Evolutionary conservation across 2,329 filamentous ascomycete genomes (phyloP), one percentile per base, ranked within the genome.

Genomic region (Epichloe sp.): DNA sequence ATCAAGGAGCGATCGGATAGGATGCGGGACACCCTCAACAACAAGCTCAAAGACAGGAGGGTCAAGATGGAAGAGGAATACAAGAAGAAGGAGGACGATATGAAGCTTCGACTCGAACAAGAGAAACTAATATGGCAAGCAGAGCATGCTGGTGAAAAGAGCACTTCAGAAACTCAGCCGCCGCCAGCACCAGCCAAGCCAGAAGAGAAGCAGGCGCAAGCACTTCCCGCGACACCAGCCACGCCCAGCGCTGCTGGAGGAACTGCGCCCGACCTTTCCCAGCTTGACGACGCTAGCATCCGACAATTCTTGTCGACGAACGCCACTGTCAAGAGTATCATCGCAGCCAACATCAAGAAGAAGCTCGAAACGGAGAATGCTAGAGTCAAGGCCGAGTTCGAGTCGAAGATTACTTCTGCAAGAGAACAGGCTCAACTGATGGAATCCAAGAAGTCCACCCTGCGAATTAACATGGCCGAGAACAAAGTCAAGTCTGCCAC

Each of bases 401-500:
- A 81, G 47, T 67, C 71, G 41, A 81, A 79, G 65, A 67, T 79
- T 21, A 58, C 62, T 12, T 71, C 74, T 48, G 79, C 77, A 11
- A 71, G 73, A 50, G 77, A 83, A 55, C 76, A 85, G 64, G 84
- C 83, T 3, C 78, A 85, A 48, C 77, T 85, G 54, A 77, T 93
- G 69, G 81, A 83, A 44, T 79, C 82, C 37, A 90, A 90, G 71
- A 88, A 87, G 64, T 79, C 78, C 50, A 79, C 79, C 2, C 71
- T 87, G 47, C 86, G 85, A 56, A 75, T 91, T 56, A 91, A 88
- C 63, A 86, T 94, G 80, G 73, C 82, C 5, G 84, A 91, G 58
- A 86, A 83, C 58, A 81, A 83, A 62, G 69, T 76, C 45, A 79
- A 77, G 55, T 69, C 71, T 8, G 79, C 82, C 0, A 75, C 75